Conservation (phyloP, 2,329 filamentous ascomycete genomes). For the Simplicillium aogashimaense region DNA sequence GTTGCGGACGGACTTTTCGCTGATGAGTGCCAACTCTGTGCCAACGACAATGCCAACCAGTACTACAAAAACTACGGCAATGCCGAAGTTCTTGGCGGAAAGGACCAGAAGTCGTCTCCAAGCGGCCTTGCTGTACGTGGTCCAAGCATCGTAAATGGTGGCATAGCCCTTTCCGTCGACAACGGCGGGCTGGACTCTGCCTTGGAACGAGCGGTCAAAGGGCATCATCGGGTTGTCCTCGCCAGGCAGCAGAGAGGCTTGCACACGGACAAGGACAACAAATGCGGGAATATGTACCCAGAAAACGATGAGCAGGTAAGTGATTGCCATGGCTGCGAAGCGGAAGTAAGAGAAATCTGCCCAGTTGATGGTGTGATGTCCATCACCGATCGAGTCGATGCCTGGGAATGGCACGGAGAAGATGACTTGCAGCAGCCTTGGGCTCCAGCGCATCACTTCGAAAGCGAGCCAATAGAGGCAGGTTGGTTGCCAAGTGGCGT, state of each 20-base stretch:
- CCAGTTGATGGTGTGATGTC: constrained; percentile 21
- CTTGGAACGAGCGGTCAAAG: constrained; percentile 80
- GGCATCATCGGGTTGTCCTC: constrained; percentile 77
- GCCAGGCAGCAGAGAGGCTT: constrained; percentile 76
- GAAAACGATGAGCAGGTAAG: constrained; percentile 41
- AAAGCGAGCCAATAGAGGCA: constrained; percentile 50
- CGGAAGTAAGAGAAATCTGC: constrained; percentile 31
- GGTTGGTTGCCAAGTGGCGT: constrained; percentile 59
- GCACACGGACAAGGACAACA: constrained; percentile 71
- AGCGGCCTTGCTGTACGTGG: constrained; percentile 62
- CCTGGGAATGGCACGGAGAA: constrained; percentile 32
- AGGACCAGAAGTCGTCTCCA: constrained; percentile 66
- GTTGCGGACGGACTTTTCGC: constrained; percentile 10
- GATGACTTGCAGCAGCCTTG: constrained; percentile 28
- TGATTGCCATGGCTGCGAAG: constrained; percentile 28
- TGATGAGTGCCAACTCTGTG: constrained; percentile 38
- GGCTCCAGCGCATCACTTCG: constrained; percentile 37
- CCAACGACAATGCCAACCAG: constrained; percentile 36
- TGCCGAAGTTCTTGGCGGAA: constrained; percentile 59
- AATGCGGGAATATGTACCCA: constrained; percentile 65
- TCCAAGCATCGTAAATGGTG: constrained; percentile 68
- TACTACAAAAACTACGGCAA: constrained; percentile 37
- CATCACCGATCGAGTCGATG: constrained; percentile 20
- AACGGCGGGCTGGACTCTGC: constrained; percentile 64
- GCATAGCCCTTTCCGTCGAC: constrained; percentile 62